Percentiles rank a stretch among this genome's conserved stretches.
Conservation (phyloP, 345 rosid genomes). For the Lepidium sativum region DNA sequence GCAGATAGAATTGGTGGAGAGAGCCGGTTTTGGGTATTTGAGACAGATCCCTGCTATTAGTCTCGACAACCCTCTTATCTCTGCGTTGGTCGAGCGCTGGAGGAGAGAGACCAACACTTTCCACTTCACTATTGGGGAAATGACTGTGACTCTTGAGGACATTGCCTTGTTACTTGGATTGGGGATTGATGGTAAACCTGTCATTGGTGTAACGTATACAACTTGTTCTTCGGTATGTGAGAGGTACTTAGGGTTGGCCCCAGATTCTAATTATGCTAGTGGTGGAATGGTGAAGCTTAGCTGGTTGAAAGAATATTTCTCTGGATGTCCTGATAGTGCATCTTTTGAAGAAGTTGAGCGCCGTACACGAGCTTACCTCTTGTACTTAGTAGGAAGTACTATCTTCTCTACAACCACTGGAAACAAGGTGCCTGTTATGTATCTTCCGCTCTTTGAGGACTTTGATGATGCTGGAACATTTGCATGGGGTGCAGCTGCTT, state of each 20-base stretch:
- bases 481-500: constrained; percentile 95
- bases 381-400: constrained; percentile 90
- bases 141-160: constrained; percentile 86
- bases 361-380: constrained; percentile 79
- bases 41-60: constrained; percentile 90
- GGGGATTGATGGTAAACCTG: constrained; percentile 84
- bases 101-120: constrained; percentile 93
- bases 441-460: constrained; percentile 76
- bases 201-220: constrained; percentile 85
- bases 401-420: constrained; percentile 94
- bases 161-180: constrained; percentile 73
- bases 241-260: constrained; percentile 59
- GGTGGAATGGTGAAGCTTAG: constrained; percentile 99
- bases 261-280: constrained; percentile 72
- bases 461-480: constrained; percentile 75
- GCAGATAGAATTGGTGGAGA: constrained; percentile 77
- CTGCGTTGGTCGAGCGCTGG: constrained; percentile 94
- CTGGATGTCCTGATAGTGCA: constrained; percentile 59
- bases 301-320: constrained; percentile 88
- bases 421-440: constrained; percentile 97
- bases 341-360: constrained; percentile 48
- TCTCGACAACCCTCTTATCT: constrained; percentile 85
- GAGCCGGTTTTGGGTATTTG: constrained; percentile 81
- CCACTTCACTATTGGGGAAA: constrained; percentile 79
- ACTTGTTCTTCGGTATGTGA: constrained; percentile 61